Percentiles rank a stretch among this genome's conserved stretches.
Evolutionary conservation across 768 basidiomycete species (phyloP).

Genomic region (Cystofilobasidium bisporidii): DNA sequence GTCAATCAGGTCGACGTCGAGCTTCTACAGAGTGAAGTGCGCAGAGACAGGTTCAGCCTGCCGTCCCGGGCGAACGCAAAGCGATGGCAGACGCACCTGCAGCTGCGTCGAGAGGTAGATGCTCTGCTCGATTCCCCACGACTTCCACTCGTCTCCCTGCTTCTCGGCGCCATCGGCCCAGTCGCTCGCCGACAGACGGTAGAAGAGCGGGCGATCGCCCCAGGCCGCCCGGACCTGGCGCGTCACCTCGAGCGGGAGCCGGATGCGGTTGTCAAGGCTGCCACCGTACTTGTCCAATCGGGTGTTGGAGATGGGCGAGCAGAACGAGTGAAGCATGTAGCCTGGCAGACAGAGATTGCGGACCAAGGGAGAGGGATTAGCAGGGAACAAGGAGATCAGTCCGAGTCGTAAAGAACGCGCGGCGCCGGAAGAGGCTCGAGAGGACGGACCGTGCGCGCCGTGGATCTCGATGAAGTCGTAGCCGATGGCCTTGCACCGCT

Average conservation of each 20-base stretch:
- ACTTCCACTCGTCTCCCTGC: constrained; percentile 47
- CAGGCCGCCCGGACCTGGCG: constrained; percentile 50
- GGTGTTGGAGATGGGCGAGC: constrained; percentile 64
- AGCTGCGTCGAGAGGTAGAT: constrained; percentile 52
- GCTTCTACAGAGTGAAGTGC: constrained; percentile 33
- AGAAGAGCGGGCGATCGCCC: constrained; percentile 63
- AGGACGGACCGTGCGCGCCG: constrained; percentile 32
- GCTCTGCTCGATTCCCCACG: constrained; percentile 73
- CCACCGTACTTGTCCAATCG: constrained; percentile 68
- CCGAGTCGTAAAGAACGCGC: too few relatives aligned
- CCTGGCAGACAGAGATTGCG: too few relatives aligned
- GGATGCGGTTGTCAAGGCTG: constrained; percentile 60
- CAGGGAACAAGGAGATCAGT: too few relatives aligned
- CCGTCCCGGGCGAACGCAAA: too few relatives aligned
- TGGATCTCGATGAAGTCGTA: constrained; percentile 44
- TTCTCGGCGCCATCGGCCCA: constrained; percentile 56
- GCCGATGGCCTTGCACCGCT: constrained; percentile 53
- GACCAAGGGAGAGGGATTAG: too few relatives aligned
- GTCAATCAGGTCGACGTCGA: constrained; percentile 71
- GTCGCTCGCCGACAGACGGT: constrained; percentile 58
- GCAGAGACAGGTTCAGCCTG: too few relatives aligned
- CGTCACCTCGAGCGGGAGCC: constrained; percentile 55
- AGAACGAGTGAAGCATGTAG: constrained; percentile 58
- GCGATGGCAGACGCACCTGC: constrained; percentile 32
- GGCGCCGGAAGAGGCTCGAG: too few relatives aligned